Conservation (phyloP, 164 flowering plant species). For the Protea cynaroides region DNA sequence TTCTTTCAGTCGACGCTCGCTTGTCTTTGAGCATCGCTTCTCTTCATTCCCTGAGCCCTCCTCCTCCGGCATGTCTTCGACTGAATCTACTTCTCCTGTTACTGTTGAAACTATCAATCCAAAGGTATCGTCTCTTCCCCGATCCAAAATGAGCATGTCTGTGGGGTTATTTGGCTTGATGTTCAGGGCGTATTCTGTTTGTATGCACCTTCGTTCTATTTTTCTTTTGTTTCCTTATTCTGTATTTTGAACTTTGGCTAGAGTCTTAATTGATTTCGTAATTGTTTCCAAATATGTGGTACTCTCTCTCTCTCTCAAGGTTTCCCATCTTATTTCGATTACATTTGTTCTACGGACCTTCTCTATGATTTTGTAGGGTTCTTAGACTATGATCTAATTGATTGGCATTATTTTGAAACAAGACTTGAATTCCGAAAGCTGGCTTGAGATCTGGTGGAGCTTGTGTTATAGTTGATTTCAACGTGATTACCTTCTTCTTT, state of each 20-base stretch:
- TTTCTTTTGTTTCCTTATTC: background rate
- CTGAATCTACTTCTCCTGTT: constrained; percentile 32
- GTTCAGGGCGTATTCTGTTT: background rate
- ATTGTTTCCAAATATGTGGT: background rate
- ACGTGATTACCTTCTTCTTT: too few species aligned
- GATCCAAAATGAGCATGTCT: too few species aligned
- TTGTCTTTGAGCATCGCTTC: constrained; percentile 8
- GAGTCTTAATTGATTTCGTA: background rate
- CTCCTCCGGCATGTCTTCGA: constrained; percentile 18
- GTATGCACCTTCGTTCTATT: background rate
- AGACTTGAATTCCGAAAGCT: too few species aligned
- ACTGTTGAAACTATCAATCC: constrained; percentile 55
- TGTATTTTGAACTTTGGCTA: background rate
- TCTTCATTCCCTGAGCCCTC: constrained; percentile 12
- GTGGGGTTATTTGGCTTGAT: background rate
- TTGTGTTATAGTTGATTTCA: too few species aligned
- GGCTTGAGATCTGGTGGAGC: too few species aligned
- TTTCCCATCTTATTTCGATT: background rate
- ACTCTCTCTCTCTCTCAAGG: background rate
- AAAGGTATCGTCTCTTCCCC: constrained; percentile 51
- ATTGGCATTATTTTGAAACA: too few species aligned
- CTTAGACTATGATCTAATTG: too few species aligned
- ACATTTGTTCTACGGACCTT: too few species aligned
- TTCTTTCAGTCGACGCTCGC: background rate
- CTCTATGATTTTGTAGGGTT: too few species aligned